phyloP scores from a whole-genome alignment of 768 basidiomycete species.

The Terana coerulea region DNA sequence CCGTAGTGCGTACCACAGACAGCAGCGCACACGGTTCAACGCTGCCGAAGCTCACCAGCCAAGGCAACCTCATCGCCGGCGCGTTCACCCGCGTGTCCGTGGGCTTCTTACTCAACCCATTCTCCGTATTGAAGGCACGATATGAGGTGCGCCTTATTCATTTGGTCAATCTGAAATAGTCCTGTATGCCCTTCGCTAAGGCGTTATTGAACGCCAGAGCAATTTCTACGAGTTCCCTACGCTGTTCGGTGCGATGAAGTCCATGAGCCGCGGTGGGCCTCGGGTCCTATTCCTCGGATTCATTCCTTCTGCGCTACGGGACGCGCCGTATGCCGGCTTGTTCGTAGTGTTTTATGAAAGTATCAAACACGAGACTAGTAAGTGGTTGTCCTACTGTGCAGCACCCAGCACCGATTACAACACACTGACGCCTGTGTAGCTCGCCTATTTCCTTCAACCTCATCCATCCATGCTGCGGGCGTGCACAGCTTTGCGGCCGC shows the following conservation, averaged over 20 bases:
- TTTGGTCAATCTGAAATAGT: background rate
- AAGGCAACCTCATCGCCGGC: constrained; percentile 85
- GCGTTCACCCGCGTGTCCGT: constrained; percentile 77
- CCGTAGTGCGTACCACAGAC: constrained; percentile 23
- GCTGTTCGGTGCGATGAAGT: constrained; percentile 52
- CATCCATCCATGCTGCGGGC: constrained; percentile 42
- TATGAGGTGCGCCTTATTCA: constrained; percentile 62
- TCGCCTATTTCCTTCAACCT: constrained; percentile 37
- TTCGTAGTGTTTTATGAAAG: constrained; percentile 88
- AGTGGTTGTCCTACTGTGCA: background rate
- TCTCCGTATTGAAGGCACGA: constrained; percentile 88
- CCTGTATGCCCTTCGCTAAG: constrained; percentile 1
- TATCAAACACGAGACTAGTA: constrained; percentile 72
- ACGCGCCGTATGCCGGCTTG: constrained; percentile 91
- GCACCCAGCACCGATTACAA: background rate
- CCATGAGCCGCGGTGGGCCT: constrained; percentile 67
- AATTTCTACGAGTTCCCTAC: constrained; percentile 70
- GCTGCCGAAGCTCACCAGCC: constrained; percentile 64
- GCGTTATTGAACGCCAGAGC: constrained; percentile 48
- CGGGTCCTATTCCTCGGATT: constrained; percentile 84
- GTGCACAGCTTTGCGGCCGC: constrained; percentile 71
- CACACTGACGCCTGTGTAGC: constrained; percentile 5
- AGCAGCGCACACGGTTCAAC: constrained; percentile 39
- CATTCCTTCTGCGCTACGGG: constrained; percentile 82
- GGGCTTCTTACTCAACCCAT: constrained; percentile 84